Evolutionary conservation across 1,284 basidiomycete genomes (phyloP).

Genomic region (Ceraceosorus guamensis): DNA sequence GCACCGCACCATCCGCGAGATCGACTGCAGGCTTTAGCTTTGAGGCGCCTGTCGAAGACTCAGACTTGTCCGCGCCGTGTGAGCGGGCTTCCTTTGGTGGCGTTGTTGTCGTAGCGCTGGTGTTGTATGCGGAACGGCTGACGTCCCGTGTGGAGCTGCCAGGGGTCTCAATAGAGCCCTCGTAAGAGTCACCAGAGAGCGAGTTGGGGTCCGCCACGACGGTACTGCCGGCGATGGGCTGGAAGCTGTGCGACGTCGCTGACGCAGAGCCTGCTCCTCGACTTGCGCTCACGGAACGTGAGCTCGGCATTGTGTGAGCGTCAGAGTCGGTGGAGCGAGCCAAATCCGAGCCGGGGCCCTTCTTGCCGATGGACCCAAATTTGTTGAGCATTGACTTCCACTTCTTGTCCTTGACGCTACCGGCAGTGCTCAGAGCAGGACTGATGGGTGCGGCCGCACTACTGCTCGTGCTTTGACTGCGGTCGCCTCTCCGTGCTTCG

Average conservation of each 20-base stretch:
- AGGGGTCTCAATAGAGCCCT: background rate
- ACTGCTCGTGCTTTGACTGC: no score
- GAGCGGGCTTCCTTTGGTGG: no score
- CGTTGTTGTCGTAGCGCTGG: no score
- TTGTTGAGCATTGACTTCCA: constrained; percentile 43
- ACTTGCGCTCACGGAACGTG: background rate
- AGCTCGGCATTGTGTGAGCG: background rate
- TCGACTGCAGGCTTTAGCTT: constrained; percentile 2
- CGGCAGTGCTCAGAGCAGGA: background rate
- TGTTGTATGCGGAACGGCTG: constrained; percentile 4
- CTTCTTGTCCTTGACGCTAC: constrained; percentile 37
- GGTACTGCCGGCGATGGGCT: constrained; percentile 29
- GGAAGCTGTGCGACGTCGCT: constrained; percentile 11
- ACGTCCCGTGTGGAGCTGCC: constrained; percentile 2
- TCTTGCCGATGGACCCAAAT: constrained; percentile 37
- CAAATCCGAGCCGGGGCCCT: constrained; percentile 2
- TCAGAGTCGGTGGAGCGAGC: background rate
- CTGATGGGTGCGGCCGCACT: background rate
- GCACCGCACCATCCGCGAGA: background rate
- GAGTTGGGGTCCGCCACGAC: constrained; percentile 37
- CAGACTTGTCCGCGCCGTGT: background rate
- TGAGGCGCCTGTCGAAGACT: background rate
- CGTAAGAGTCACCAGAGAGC: constrained; percentile 36
- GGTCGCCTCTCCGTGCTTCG: no score
- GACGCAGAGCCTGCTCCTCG: background rate